Evolutionary conservation across 192 early-diverging fungal genomes (phyloP).

Genomic region (Gigaspora rosea): DNA sequence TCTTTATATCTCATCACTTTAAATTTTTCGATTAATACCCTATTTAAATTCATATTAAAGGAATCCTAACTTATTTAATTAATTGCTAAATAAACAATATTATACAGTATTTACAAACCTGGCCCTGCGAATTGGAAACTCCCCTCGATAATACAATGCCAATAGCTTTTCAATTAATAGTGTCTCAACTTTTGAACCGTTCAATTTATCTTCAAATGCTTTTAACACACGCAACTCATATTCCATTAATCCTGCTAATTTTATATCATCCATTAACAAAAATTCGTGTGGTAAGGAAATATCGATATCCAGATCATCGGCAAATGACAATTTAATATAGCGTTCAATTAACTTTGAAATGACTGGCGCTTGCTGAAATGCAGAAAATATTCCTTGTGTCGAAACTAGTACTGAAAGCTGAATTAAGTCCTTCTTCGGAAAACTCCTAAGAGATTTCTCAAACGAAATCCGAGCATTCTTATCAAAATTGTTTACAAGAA

Average conservation of each 20-base stretch:
- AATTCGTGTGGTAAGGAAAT: constrained; percentile 12
- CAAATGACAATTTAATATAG: constrained; percentile 22
- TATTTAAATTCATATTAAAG: not conserved
- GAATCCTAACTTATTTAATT: not conserved
- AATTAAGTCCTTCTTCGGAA: constrained; percentile 18
- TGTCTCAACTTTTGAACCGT: constrained; percentile 6
- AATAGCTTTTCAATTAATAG: constrained; percentile 12
- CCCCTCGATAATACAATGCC: constrained; percentile 8
- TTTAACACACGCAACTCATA: constrained; percentile 26
- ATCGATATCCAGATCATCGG: not conserved
- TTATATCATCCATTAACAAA: not conserved
- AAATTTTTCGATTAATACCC: constrained; percentile 37
- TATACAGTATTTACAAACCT: constrained; percentile 7
- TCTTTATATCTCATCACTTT: constrained; percentile 23
- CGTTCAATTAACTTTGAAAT: constrained; percentile 32
- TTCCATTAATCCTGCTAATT: constrained; percentile 31
- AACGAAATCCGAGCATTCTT: constrained; percentile 4
- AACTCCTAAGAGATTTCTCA: not conserved
- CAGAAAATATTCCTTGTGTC: constrained; percentile 7
- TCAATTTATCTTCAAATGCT: constrained; percentile 8
- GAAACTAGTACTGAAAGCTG: constrained; percentile 4
- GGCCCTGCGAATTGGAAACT: constrained; percentile 41
- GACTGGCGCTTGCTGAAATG: not conserved
- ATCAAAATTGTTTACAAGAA: not conserved
- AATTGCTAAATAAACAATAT: not conserved